These are phyloP conservation scores for Rhizopus microsporus DNA, from an alignment of 371 early-diverging fungal genomes.

Conservation along the genomic window DNA sequence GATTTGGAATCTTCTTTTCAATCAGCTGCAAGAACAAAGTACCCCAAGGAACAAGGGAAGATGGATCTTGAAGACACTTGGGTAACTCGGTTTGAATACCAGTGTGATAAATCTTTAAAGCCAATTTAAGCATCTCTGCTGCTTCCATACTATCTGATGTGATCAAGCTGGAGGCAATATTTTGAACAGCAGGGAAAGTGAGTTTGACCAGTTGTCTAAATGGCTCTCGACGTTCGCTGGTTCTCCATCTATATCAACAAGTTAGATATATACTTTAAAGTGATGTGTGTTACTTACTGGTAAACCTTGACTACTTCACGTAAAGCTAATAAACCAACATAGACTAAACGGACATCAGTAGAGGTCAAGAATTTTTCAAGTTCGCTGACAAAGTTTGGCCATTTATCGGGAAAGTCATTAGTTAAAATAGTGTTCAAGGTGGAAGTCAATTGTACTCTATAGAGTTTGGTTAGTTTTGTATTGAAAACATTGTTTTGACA, in stretches of 20 bases:
- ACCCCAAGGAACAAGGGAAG: constrained; percentile 82
- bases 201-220: constrained; percentile 68
- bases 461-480: neutral
- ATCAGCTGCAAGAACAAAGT: constrained; percentile 79
- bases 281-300: constrained; percentile 58
- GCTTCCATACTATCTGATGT: constrained; percentile 68
- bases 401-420: constrained; percentile 79
- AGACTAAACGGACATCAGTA: constrained; percentile 65
- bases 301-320: constrained; percentile 80
- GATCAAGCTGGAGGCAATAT: constrained; percentile 65
- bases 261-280: neutral
- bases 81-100: constrained; percentile 75
- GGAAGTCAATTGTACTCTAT: constrained; percentile 75
- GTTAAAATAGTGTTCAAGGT: constrained; percentile 70
- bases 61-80: constrained; percentile 63
- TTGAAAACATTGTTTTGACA: neutral
- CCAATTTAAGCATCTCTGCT: constrained; percentile 78
- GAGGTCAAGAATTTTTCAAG: constrained; percentile 66
- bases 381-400: constrained; percentile 80
- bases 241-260: constrained; percentile 48
- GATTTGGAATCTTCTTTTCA: constrained; percentile 60
- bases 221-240: constrained; percentile 57
- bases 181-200: constrained; percentile 73
- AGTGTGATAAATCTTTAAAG: constrained; percentile 77
- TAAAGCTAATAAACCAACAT: constrained; percentile 77